Percentiles rank a stretch among this genome's conserved stretches.
These are phyloP conservation scores for Puccinia coronata DNA, from an alignment of 1,284 basidiomycete species.

Conservation along the genomic window DNA sequence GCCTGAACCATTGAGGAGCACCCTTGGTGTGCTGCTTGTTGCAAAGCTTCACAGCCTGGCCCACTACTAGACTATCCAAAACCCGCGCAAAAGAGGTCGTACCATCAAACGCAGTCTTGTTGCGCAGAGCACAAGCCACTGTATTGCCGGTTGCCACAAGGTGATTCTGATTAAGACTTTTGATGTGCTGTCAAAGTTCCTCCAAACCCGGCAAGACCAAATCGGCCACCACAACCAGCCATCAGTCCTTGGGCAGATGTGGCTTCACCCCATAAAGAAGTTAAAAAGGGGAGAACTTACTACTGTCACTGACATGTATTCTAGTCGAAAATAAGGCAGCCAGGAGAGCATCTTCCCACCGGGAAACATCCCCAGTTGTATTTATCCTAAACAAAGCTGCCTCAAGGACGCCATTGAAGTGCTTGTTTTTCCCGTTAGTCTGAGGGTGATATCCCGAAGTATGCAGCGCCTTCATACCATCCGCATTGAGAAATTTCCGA, in stretches of 20 bases:
- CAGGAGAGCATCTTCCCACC: neutral
- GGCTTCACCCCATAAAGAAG: neutral
- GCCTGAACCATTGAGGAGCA: neutral
- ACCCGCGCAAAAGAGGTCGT: neutral
- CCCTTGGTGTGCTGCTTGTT: conserved; percentile 3
- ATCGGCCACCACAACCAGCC: neutral
- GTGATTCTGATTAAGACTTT: neutral
- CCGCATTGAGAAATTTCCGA: neutral
- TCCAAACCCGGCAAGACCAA: neutral
- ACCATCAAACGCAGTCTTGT: neutral
- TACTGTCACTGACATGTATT: neutral
- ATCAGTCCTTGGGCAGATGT: neutral
- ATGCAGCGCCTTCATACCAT: neutral
- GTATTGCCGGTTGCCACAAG: neutral
- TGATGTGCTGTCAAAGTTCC: neutral
- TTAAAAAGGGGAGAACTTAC: neutral
- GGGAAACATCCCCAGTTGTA: neutral
- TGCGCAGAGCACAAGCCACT: neutral
- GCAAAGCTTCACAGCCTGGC: neutral
- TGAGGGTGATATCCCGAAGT: conserved; percentile 12
- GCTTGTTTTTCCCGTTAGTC: neutral
- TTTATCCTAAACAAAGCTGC: conserved; percentile 3
- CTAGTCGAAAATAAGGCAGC: neutral
- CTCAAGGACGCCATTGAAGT: conserved; percentile 5
- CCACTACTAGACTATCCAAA: neutral